phyloP scores from a whole-genome alignment of 176 grass and related monocot genomes.

The Tuctoria greenei region DNA sequence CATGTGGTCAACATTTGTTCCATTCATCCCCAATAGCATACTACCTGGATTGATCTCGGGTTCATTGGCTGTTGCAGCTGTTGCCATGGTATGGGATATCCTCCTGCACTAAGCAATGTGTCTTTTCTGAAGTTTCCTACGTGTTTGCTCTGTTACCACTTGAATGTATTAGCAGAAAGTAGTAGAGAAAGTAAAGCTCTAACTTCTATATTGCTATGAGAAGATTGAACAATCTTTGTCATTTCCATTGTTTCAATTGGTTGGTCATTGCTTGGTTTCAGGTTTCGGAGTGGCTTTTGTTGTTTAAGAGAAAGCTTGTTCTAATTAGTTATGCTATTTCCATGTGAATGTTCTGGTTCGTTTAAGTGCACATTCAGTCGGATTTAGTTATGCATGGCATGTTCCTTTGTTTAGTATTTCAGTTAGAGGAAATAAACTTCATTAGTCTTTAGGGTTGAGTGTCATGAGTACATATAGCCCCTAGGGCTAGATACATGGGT shows the following conservation, averaged over 20 bases:
- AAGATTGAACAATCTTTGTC: neutral
- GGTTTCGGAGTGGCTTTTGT: neutral
- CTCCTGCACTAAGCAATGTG: slow-evolving; percentile 8
- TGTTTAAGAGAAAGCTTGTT: slow-evolving; percentile 3
- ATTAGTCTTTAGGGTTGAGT: no score
- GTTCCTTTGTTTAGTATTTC: slow-evolving; percentile 11
- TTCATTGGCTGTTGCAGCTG: slow-evolving; percentile 58
- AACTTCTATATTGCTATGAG: neutral
- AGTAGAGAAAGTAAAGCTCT: neutral
- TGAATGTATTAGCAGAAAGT: slow-evolving; percentile 2
- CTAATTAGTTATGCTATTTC: neutral
- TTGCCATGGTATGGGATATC: slow-evolving; percentile 54
- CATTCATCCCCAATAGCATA: slow-evolving; percentile 82
- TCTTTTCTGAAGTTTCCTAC: neutral
- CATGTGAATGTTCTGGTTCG: neutral
- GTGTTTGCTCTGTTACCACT: neutral
- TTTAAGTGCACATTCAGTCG: slow-evolving; percentile 15
- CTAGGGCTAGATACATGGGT: no score
- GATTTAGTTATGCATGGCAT: neutral
- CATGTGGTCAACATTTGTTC: slow-evolving; percentile 99
- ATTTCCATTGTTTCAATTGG: neutral
- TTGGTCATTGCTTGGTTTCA: slow-evolving; percentile 13
- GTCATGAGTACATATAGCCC: no score
- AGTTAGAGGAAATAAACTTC: no score
- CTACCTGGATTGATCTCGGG: slow-evolving; percentile 72